A percentile compares a stretch with the other conserved stretches of the same genome.
Conservation (phyloP, 83 land plant species). For the Picea engelmannii region DNA sequence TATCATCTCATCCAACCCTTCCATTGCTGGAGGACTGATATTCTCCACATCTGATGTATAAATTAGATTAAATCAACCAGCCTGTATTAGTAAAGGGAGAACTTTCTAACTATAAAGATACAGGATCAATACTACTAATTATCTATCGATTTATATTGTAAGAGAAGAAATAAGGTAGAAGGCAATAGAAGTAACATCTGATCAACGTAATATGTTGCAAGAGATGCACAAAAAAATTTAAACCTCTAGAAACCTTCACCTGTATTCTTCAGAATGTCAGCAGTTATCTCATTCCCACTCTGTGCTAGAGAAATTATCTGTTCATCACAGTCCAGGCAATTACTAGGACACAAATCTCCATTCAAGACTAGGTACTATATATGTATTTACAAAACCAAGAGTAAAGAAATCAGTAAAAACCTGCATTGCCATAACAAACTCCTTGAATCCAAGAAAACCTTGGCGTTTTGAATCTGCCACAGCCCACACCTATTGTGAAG, state of each 20-base stretch:
- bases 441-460: slow-evolving; percentile 89
- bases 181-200: neutral
- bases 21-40: slow-evolving; percentile 80
- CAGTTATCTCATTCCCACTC: slow-evolving; percentile 62
- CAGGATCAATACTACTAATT: neutral
- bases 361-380: neutral
- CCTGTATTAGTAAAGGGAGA: neutral
- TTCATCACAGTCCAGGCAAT: neutral
- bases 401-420: slow-evolving; percentile 26
- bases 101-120: neutral
- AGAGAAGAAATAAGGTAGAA: neutral
- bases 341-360: neutral
- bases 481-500: slow-evolving; percentile 80
- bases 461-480: slow-evolving; percentile 92
- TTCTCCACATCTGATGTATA: slow-evolving; percentile 49
- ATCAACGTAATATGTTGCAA: neutral
- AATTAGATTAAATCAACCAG: neutral
- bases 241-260: slow-evolving; percentile 33
- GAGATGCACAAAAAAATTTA: neutral
- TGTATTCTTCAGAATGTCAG: slow-evolving; percentile 51
- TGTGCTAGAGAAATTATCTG: slow-evolving; percentile 93
- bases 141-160: neutral
- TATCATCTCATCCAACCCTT: slow-evolving; percentile 77
- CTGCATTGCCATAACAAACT: slow-evolving; percentile 98
- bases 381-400: neutral